Evolutionary conservation across 2,329 filamentous ascomycete genomes (phyloP).

Genomic region (Phialophora chinensis): DNA sequence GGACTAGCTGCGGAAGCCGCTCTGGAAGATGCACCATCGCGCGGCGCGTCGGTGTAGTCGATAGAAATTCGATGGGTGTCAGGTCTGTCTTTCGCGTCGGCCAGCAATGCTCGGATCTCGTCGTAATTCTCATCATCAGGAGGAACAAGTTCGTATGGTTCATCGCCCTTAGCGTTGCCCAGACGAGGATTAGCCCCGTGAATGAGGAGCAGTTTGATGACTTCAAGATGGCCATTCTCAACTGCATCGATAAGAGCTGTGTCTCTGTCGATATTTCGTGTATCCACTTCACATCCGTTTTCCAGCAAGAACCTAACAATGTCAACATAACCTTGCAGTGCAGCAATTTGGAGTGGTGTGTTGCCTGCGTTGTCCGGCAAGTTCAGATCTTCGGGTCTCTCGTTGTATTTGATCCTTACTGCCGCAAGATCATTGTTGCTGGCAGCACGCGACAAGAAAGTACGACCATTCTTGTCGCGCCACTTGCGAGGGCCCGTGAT

Average conservation of each 20-base stretch:
- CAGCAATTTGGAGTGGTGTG: conserved; percentile 90
- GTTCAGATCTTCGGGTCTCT: conserved; percentile 86
- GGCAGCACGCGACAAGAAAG: conserved; percentile 85
- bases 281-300: conserved; percentile 83
- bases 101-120: conserved; percentile 74
- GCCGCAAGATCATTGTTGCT: conserved; percentile 81
- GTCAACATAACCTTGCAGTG: conserved; percentile 81
- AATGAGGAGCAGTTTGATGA: conserved; percentile 81
- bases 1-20: conserved; percentile 54
- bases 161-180: conserved; percentile 88
- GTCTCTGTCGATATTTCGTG: conserved; percentile 78
- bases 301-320: conserved; percentile 88
- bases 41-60: conserved; percentile 46
- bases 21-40: conserved; percentile 49
- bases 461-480: conserved; percentile 90
- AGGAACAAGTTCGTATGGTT: conserved; percentile 83
- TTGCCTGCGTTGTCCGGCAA: conserved; percentile 94
- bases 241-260: conserved; percentile 95
- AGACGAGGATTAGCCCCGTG: conserved; percentile 91
- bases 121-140: conserved; percentile 77
- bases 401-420: conserved; percentile 74
- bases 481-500: conserved; percentile 77
- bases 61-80: conserved; percentile 53
- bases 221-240: conserved; percentile 89
- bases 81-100: conserved; percentile 65